Base-by-base conservation (phyloP, 371 early-diverging fungal genomes). In the Saksenaea oblongispora region DNA sequence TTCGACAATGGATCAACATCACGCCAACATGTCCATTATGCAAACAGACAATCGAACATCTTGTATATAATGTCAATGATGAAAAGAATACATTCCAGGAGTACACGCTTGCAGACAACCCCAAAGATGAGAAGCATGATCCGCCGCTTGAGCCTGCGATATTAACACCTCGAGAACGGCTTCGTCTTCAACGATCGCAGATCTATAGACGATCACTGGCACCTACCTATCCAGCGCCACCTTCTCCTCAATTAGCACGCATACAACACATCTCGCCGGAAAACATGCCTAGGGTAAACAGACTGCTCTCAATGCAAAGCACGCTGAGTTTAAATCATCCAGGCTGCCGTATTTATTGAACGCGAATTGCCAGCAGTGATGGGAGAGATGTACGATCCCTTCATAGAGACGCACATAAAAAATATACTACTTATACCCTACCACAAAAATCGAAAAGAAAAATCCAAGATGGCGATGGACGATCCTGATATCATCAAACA, bases 1-100 rank as follows among this genome's bases (percentile, higher is more conserved):
- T 88, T 51, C 64, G 78, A 4, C 75, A 82, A 15, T 89, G 90
- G 90, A 72, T 87, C 35, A 82, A 79, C 18, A 66, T 87, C 28
- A 62, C 80, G 1, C 54, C 78, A 4, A 57, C 55, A 0, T 89
- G 90, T 65, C 90, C 90, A 1, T 62, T 89, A 0, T 89, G 90
- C 65, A 85, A 86, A 56, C 71, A 71, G 31, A 35, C 37, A 2
- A 67, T 73, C 15, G 55, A 66, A 11, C 71, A 73, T 0, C 41
- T 81, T 18, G 65, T 81, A 2, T 78, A 81, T 37, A 72, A 78
- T 42, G 57, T 81, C 15, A 66, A 73, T 34, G 82, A 81, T 31
- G 69, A 67, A 34, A 65, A 63, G 9, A 67, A 71, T 0, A 64
- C 65, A 1, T 78, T 74, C 60, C 74, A 75, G 58, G 82, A 81